Conservation (phyloP, 2,329 filamentous ascomycete genomes). For the Colletotrichum sp. region DNA sequence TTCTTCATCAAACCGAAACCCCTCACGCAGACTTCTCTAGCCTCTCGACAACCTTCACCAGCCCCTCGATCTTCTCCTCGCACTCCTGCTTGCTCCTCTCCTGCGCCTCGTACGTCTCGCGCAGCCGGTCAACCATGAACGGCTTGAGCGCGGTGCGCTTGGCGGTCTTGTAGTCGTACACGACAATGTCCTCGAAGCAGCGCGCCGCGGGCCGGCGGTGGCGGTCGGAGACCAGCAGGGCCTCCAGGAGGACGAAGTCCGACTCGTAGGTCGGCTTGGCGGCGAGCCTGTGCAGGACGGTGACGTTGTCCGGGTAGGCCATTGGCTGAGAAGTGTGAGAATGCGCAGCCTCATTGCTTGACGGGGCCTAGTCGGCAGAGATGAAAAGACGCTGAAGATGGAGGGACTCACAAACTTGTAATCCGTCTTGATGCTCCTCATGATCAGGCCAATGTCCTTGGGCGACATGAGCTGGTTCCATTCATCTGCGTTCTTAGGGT, state of each 20-base stretch:
- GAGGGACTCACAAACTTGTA: conserved; percentile 79
- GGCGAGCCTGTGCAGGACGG: conserved; percentile 80
- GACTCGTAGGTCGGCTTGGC: conserved; percentile 47
- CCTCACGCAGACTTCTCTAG: conserved; percentile 4
- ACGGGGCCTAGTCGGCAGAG: background rate
- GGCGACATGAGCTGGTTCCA: conserved; percentile 77
- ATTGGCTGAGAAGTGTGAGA: conserved; percentile 65
- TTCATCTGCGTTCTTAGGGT: conserved; percentile 62
- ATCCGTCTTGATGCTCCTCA: conserved; percentile 80
- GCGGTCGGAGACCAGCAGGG: conserved; percentile 75
- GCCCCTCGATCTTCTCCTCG: conserved; percentile 21
- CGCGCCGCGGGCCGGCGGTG: conserved; percentile 76
- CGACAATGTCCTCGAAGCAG: conserved; percentile 77
- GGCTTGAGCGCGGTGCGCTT: conserved; percentile 41
- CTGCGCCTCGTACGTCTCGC: conserved; percentile 39
- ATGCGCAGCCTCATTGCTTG: background rate
- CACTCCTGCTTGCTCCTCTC: conserved; percentile 23
- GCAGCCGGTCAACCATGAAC: conserved; percentile 45
- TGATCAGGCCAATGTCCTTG: conserved; percentile 72
- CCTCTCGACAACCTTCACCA: conserved; percentile 12
- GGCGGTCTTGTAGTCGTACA: conserved; percentile 66
- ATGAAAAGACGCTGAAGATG: background rate
- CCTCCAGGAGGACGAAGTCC: conserved; percentile 62
- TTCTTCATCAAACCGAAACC: background rate
- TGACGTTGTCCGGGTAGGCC: conserved; percentile 81